Conservation (phyloP, 768 basidiomycete genomes). For the Suillus plorans region DNA sequence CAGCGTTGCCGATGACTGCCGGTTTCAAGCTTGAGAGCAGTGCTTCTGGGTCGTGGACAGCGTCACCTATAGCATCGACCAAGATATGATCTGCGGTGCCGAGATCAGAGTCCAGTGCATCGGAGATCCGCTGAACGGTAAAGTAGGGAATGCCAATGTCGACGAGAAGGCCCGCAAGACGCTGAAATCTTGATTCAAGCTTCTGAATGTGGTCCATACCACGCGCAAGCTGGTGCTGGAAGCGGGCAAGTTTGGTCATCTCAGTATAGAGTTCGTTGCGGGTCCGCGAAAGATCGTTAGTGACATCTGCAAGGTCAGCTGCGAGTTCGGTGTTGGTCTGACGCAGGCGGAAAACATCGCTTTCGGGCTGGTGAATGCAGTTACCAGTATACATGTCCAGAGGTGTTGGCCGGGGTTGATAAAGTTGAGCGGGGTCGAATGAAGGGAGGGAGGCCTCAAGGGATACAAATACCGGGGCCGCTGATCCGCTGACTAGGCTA, state of each 20-base stretch:
- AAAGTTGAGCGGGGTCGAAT: constrained; percentile 27
- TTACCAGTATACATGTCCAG: constrained; percentile 14
- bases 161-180: constrained; percentile 23
- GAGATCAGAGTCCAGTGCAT: constrained; percentile 21
- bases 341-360: constrained; percentile 12
- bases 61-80: constrained; percentile 42
- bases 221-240: constrained; percentile 23
- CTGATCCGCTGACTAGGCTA: background rate
- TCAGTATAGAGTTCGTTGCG: constrained; percentile 29
- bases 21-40: constrained; percentile 45
- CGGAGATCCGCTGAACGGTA: constrained; percentile 23
- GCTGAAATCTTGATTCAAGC: constrained; percentile 24
- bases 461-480: constrained; percentile 24
- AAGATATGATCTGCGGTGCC: constrained; percentile 42
- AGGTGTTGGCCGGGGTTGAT: constrained; percentile 5
- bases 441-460: constrained; percentile 21
- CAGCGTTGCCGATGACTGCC: constrained; percentile 34
- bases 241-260: constrained; percentile 28
- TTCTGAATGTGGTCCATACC: constrained; percentile 27
- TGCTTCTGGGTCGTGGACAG: constrained; percentile 36
- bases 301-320: constrained; percentile 28
- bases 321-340: constrained; percentile 20
- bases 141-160: constrained; percentile 27
- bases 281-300: constrained; percentile 26
- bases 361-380: background rate